Base-by-base conservation (phyloP, 208 protist genomes). In the Trypanosoma theileri region DNA sequence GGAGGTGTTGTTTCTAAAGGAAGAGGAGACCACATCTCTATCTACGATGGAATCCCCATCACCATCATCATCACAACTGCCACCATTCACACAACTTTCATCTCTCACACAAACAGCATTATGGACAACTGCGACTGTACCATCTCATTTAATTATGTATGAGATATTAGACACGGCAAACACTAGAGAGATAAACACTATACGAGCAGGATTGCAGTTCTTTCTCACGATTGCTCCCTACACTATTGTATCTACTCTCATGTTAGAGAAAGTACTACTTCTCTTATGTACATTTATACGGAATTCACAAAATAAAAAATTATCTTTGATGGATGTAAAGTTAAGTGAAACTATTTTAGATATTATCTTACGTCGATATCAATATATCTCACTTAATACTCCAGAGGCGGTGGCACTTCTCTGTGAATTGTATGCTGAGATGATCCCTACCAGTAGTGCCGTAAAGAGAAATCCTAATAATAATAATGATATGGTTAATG, bases 381-480 rank as follows among this genome's bases (percentile, higher is more conserved):
- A 76, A 51, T 76, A 76, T 64, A 50, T 76, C n/a, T 24, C 56
- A n/a, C 58, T 76, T 13, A 70, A 65, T 42, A 76, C 71, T 7
- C 71, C 71, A 35, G 28, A 31, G 6, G 61, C 48, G 9, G 64
- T 76, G 28, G 48, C 17, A 17, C 17, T 70, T 17, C 22, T 76
- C 16, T 69, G 31, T 54, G 64, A 76, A 41, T 31, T 76, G 12
- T 76, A 71, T 22, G 56, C 35, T 17, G 13, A 21, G 14, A 8
- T 41, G 17, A 21, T n/a, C n/a, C n/a, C n/a, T n/a, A n/a, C n/a
- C n/a, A n/a, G n/a, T n/a, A n/a, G n/a, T n/a, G n/a, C 22, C 6
- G 22, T 26, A 12, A 50, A 41, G 24, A 42, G 52, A 22, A 26
- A 21, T 21, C 22, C 7, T 48, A 42, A 14, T 59, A 50, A 19